Conservation (phyloP, 2,329 filamentous ascomycete genomes). For the Colletotrichum tropicicola region DNA sequence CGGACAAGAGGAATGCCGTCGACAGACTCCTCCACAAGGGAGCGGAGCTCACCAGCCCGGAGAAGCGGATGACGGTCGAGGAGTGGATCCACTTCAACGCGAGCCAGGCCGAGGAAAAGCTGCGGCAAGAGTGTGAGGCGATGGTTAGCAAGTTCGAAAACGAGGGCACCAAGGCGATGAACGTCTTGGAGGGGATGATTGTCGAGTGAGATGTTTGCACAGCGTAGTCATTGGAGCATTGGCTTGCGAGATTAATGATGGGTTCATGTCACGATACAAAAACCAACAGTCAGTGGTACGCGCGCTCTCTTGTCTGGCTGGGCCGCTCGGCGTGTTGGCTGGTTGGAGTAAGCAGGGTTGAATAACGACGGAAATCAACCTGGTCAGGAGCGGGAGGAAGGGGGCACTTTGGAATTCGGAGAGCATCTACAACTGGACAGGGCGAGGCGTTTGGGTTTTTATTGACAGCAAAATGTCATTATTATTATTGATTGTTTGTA, state of each 20-base stretch:
- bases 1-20: constrained; percentile 62
- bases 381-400: background rate
- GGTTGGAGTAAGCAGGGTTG: background rate
- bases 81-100: constrained; percentile 92
- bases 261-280: constrained; percentile 14
- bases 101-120: constrained; percentile 77
- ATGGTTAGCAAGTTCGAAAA: constrained; percentile 85
- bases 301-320: no score
- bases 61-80: constrained; percentile 92
- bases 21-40: constrained; percentile 62
- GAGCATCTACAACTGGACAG: no score
- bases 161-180: constrained; percentile 82
- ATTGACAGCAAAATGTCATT: constrained; percentile 20
- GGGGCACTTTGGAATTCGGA: background rate
- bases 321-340: background rate
- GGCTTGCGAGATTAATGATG: constrained; percentile 7
- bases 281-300: background rate
- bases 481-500: constrained; percentile 11
- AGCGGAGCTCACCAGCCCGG: constrained; percentile 73
- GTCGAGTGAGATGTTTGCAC: constrained; percentile 48
- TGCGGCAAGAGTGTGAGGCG: constrained; percentile 83
- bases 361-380: background rate
- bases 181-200: constrained; percentile 77
- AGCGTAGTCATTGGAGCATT: constrained; percentile 19
- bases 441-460: background rate